phyloP scores from a whole-genome alignment of 73 alveolate species.

The Tetrahymena elliotti region DNA sequence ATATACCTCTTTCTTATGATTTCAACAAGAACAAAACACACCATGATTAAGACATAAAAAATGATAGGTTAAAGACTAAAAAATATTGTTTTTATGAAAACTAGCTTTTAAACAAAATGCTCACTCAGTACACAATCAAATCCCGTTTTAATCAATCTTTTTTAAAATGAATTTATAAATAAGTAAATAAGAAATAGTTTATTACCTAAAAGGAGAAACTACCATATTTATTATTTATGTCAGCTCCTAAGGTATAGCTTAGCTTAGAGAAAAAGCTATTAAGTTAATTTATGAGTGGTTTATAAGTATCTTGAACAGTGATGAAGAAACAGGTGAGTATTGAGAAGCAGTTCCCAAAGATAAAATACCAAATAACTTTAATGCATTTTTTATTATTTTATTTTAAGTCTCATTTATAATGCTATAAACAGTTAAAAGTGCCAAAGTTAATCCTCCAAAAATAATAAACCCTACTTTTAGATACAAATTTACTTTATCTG shows the following conservation, averaged over 20 bases:
- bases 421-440: background rate
- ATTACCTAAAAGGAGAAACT: background rate
- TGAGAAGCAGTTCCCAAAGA: background rate
- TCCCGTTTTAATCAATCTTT: background rate
- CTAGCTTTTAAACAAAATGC: background rate
- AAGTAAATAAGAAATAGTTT: background rate
- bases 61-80: background rate
- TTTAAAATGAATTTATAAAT: background rate
- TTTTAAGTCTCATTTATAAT: background rate
- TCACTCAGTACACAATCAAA: background rate
- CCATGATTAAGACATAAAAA: background rate
- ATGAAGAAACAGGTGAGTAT: background rate
- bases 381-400: background rate
- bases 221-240: background rate
- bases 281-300: background rate
- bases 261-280: background rate
- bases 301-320: background rate
- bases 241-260: background rate
- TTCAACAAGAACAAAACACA: background rate
- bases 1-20: background rate
- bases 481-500: background rate
- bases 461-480: background rate
- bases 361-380: background rate
- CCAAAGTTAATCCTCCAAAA: background rate
- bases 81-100: background rate